These are phyloP conservation scores for Petunia axillaris DNA, from an alignment of 257 asterid species.

Conservation along the genomic window DNA sequence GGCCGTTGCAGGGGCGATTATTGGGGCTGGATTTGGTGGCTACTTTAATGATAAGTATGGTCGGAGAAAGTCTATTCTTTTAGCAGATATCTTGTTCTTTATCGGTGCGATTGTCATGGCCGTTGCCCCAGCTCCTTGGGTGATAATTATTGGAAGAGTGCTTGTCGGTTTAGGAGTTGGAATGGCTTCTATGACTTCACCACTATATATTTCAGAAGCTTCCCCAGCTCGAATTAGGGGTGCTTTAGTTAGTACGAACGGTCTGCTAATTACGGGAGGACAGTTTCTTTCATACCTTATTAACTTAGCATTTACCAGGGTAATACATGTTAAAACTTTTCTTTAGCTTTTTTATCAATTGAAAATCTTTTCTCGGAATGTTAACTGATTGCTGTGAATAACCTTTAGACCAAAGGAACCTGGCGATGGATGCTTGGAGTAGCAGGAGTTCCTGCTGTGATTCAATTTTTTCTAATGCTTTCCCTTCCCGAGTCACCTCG, in stretches of 20 bases:
- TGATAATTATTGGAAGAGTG: slow-evolving; percentile 70
- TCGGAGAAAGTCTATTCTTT: slow-evolving; percentile 61
- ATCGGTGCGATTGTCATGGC: slow-evolving; percentile 72
- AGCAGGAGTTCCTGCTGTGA: slow-evolving; percentile 69
- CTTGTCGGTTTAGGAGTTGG: slow-evolving; percentile 88
- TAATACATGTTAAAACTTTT: slow-evolving; percentile 21
- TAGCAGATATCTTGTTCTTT: slow-evolving; percentile 68
- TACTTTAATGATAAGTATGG: slow-evolving; percentile 67
- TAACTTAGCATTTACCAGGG: slow-evolving; percentile 75
- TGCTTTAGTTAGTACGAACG: slow-evolving; percentile 81
- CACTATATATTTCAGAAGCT: slow-evolving; percentile 80
- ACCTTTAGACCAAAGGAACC: slow-evolving; percentile 54
- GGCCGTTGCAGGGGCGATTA: slow-evolving; percentile 78
- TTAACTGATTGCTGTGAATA: background rate
- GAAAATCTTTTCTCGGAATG: background rate
- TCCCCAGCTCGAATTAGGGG: slow-evolving; percentile 88
- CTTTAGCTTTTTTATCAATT: background rate
- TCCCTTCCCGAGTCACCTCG: slow-evolving; percentile 89
- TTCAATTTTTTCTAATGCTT: slow-evolving; percentile 70
- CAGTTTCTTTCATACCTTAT: slow-evolving; percentile 74
- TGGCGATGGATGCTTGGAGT: slow-evolving; percentile 98
- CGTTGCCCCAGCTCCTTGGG: slow-evolving; percentile 60
- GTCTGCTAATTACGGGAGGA: slow-evolving; percentile 80
- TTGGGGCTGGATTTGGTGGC: slow-evolving; percentile 85
- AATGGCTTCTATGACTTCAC: slow-evolving; percentile 90